phyloP scores from a whole-genome alignment of 2,329 filamentous ascomycete genomes.

The Tolypocladium endophyticum region DNA sequence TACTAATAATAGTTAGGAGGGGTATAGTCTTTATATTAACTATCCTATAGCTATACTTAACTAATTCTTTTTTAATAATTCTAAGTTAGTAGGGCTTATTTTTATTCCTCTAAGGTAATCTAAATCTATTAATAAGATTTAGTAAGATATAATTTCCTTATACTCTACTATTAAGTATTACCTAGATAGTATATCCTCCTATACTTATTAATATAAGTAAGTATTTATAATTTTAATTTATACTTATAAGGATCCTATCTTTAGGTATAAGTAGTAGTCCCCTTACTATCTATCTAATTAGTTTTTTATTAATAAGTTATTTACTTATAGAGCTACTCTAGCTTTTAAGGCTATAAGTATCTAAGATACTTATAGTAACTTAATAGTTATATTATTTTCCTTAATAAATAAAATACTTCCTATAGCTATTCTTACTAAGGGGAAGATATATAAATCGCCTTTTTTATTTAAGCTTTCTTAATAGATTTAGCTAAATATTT shows the following conservation, averaged over 20 bases:
- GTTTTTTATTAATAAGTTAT: not conserved
- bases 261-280: not conserved
- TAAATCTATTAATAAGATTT: not conserved
- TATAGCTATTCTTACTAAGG: too few relatives aligned
- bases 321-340: not conserved
- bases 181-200: too few relatives aligned
- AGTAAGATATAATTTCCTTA: too few relatives aligned
- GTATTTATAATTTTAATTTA: too few relatives aligned
- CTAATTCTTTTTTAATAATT: not conserved
- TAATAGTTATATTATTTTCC: not conserved
- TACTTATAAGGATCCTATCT: too few relatives aligned
- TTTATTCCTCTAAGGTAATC: not conserved
- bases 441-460: too few relatives aligned
- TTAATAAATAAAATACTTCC: too few relatives aligned
- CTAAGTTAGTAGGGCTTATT: not conserved
- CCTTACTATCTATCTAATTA: not conserved
- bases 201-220: too few relatives aligned
- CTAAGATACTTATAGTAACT: not conserved
- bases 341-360: not conserved
- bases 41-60: not conserved
- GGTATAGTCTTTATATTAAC: not conserved
- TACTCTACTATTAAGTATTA: too few relatives aligned
- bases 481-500: not conserved
- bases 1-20: not conserved
- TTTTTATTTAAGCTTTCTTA: too few relatives aligned